Conservation (phyloP, 78 protist species). For the Pigoraptor vietnamica region DNA sequence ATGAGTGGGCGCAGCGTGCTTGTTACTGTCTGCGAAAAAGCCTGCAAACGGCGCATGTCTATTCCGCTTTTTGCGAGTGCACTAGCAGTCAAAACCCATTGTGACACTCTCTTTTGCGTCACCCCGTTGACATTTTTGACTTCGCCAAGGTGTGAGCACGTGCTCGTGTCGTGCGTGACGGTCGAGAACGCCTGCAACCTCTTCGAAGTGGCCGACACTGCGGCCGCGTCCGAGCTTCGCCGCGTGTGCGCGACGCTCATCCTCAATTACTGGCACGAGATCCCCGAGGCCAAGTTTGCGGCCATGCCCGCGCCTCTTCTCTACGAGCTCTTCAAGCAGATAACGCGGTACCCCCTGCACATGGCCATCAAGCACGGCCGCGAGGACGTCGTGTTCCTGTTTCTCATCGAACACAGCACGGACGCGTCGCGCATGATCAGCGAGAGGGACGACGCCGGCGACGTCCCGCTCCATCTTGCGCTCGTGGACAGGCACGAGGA, state of each 20-base stretch:
- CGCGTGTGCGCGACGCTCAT: neutral
- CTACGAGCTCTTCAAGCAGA: neutral
- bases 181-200: neutral
- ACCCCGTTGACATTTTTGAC: no score
- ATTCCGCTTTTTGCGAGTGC: neutral
- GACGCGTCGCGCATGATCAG: neutral
- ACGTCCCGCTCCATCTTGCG: neutral
- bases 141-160: neutral
- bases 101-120: neutral
- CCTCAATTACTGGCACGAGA: neutral
- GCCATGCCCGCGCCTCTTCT: neutral
- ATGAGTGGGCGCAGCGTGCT: neutral
- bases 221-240: neutral
- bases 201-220: neutral
- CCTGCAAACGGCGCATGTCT: no score
- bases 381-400: neutral
- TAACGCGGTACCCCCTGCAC: neutral
- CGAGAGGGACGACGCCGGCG: neutral
- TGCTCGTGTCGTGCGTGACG: neutral
- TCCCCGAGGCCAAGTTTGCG: neutral
- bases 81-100: neutral
- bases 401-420: neutral
- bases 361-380: neutral
- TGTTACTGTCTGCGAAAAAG: no score
- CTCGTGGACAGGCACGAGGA: neutral